phyloP scores from a whole-genome alignment of 225 moss, liverwort and hornwort species.

The Marchantia polymorpha region DNA sequence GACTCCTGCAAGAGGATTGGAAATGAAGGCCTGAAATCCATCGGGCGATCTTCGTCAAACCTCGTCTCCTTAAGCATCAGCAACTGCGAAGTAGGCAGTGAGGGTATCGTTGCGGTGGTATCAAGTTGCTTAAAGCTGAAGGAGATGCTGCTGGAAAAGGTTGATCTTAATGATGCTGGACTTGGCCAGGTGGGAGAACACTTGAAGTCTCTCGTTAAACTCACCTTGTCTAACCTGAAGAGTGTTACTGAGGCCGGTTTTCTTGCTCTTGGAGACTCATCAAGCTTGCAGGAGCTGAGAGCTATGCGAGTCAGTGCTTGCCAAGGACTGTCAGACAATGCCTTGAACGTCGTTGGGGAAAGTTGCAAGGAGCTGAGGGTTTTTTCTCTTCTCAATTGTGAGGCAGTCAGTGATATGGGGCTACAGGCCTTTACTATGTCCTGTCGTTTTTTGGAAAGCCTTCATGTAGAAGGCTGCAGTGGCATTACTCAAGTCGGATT shows the following conservation, averaged over 20 bases:
- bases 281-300: slow-evolving; percentile 53
- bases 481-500: slow-evolving; percentile 59
- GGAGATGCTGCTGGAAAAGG: slow-evolving; percentile 65
- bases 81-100: slow-evolving; percentile 58
- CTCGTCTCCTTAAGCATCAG: slow-evolving; percentile 53
- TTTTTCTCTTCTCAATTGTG: slow-evolving; percentile 56
- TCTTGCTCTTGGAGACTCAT: slow-evolving; percentile 44
- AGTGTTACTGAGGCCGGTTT: slow-evolving; percentile 64
- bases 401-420: slow-evolving; percentile 56
- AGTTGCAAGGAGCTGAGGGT: slow-evolving; percentile 54
- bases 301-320: slow-evolving; percentile 50
- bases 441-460: slow-evolving; percentile 49
- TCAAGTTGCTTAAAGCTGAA: slow-evolving; percentile 54
- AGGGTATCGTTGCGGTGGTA: slow-evolving; percentile 49
- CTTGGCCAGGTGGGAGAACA: slow-evolving; percentile 51
- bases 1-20: slow-evolving; percentile 58
- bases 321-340: slow-evolving; percentile 57
- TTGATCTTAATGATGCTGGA: slow-evolving; percentile 52
- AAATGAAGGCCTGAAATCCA: slow-evolving; percentile 47
- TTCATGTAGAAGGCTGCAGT: slow-evolving; percentile 64
- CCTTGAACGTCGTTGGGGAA: slow-evolving; percentile 35
- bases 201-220: slow-evolving; percentile 49
- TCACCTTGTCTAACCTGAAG: slow-evolving; percentile 52
- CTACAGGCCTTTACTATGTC: slow-evolving; percentile 50
- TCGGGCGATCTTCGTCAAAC: slow-evolving; percentile 46